Base-by-base conservation (phyloP, 2,329 filamentous ascomycete genomes). In the Dactylonectria macrodidyma region DNA sequence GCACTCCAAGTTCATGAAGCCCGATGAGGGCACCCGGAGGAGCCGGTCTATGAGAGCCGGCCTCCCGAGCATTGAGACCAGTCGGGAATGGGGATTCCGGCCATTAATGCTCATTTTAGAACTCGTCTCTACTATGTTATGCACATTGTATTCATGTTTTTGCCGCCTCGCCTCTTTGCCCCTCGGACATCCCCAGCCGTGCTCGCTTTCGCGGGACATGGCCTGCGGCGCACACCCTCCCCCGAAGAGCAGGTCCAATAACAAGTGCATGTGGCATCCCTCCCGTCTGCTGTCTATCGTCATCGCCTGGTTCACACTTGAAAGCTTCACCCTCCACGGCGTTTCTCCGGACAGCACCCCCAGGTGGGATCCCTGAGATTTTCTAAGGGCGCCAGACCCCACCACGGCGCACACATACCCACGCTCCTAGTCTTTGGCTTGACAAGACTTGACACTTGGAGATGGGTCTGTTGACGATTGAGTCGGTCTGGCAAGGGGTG, bases 291-390 rank as follows among this genome's bases (percentile, higher is more conserved):
- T 34, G 16, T 36, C 19, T 56, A 44, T 62, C 69, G 52, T 54
- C 34, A 50, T 55, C 44, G 47, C 47, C 51, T 50, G 30, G 26
- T n/a, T 33, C 26, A 30, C 7, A 22, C 16, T 12, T n/a, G 26
- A 34, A n/a, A 16, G 16, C 19, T 24, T 22, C 38, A 24, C 41
- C 16, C 22, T 41, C 47, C 41, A 59, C 73, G 71, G 72, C 62
- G 59, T 71, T 67, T 73, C 72, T 73, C 72, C 73, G 70, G 70
- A 57, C 57, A 70, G 56, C 47, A n/a, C 46, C 47, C 41, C 22
- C 12, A 19, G 58, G 51, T 62, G 38, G 55, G 41, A 57, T 68
- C 59, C 48, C 34, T 62, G 60, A 61, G 62, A 61, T 56, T 62
- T 72, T 46, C 56, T 26, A 59, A 59, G 62, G 44, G 51, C 66